Conservation (phyloP, 164 flowering plant species). For the Cinnamomum micranthum region DNA sequence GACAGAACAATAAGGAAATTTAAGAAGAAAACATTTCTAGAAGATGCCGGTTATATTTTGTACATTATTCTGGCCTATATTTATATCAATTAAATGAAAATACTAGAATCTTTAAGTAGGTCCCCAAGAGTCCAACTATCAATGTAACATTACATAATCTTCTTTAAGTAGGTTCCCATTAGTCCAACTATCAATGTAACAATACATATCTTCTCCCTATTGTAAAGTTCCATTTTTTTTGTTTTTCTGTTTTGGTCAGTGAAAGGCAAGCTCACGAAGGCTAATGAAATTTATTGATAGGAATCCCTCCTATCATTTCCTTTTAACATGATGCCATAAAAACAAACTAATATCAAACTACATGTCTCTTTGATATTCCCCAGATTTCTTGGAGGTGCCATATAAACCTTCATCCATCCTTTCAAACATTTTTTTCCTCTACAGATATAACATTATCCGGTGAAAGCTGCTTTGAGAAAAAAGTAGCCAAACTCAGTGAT, state of each 20-base stretch:
- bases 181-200: not conserved
- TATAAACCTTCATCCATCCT: not conserved
- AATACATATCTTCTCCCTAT: not conserved
- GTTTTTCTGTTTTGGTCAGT: too few relatives aligned
- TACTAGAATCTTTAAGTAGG: not conserved
- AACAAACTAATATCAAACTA: too few relatives aligned
- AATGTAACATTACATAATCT: not conserved
- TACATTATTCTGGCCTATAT: too few relatives aligned
- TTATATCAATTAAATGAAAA: not conserved
- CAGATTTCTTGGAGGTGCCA: not conserved
- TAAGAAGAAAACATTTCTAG: not conserved
- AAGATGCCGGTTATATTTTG: not conserved
- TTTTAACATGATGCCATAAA: too few relatives aligned
- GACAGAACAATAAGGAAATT: not conserved
- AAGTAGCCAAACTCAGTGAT: not conserved
- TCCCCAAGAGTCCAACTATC: not conserved
- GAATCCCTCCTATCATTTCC: too few relatives aligned
- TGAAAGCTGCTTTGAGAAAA: not conserved
- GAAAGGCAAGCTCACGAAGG: too few relatives aligned
- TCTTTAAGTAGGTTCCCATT: not conserved
- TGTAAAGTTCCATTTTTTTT: not conserved
- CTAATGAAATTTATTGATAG: too few relatives aligned
- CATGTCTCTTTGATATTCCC: too few relatives aligned
- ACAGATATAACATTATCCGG: not conserved
- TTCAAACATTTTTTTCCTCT: not conserved